Percentiles rank a stretch among this genome's conserved stretches.
Conservation (phyloP, 73 alveolate species). For the Effrenium voratum region DNA sequence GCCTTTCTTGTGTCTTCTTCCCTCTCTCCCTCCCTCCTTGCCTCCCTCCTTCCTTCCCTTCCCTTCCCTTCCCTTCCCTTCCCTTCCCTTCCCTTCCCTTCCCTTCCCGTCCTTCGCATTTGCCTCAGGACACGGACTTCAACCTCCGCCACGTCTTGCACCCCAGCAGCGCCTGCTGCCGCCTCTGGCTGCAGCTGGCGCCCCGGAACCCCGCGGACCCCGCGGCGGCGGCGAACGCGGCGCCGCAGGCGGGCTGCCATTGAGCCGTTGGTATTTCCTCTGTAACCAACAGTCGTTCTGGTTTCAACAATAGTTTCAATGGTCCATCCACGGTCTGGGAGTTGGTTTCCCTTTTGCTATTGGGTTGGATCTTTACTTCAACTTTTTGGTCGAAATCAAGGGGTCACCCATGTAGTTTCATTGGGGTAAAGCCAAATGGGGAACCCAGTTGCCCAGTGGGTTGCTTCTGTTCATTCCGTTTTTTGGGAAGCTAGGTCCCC, state of each 20-base stretch:
- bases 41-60: background rate
- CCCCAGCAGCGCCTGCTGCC: background rate
- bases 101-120: background rate
- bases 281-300: too few relatives aligned
- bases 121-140: constrained; percentile 48
- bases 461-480: too few relatives aligned
- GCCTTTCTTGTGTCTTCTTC: background rate
- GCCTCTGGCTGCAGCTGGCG: constrained; percentile 10
- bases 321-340: too few relatives aligned
- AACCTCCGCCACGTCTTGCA: constrained; percentile 67
- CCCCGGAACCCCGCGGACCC: background rate
- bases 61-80: background rate
- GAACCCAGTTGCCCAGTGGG: too few relatives aligned
- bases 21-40: background rate
- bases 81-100: background rate
- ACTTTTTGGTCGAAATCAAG: too few relatives aligned
- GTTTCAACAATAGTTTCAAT: too few relatives aligned
- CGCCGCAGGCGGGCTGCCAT: background rate
- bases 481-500: too few relatives aligned
- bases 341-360: too few relatives aligned
- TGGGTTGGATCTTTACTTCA: too few relatives aligned
- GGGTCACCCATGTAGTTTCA: too few relatives aligned
- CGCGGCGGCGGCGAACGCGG: background rate
- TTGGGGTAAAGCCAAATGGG: too few relatives aligned
- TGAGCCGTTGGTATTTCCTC: background rate